Percentiles rank a stretch among this genome's conserved stretches.
Evolutionary conservation across 257 asterid genomes (phyloP).

Genomic region (Verbena officinalis): DNA sequence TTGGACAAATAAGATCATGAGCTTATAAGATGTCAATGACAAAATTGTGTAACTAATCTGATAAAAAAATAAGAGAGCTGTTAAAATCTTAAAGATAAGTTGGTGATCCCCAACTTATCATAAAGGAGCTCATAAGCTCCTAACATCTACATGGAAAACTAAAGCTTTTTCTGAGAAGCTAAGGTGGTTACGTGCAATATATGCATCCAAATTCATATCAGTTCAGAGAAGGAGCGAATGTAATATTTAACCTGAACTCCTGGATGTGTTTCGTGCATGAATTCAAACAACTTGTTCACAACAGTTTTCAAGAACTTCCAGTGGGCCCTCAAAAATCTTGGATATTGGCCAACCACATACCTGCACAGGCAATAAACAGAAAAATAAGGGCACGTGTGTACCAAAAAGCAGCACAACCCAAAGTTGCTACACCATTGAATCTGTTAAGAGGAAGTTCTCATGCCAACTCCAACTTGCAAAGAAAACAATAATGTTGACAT

Average conservation of each 20-base stretch:
- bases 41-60: no score
- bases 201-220: neutral
- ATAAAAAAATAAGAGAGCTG: no score
- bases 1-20: no score
- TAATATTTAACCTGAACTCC: conserved; percentile 87
- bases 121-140: no score
- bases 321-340: conserved; percentile 97
- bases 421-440: no score
- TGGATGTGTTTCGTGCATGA: conserved; percentile 99
- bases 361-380: conserved; percentile 43
- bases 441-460: no score
- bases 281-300: conserved; percentile 95
- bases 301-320: conserved; percentile 99
- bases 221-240: conserved; percentile 15
- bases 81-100: no score
- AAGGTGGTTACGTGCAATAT: neutral
- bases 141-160: neutral
- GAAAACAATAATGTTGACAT: conserved; percentile 1
- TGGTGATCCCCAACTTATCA: no score
- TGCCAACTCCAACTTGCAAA: conserved; percentile 23
- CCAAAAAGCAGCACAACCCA: neutral
- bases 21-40: no score
- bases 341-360: conserved; percentile 99
- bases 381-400: neutral
- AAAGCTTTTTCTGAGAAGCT: neutral